A percentile compares a stretch with the other conserved stretches of the same genome.
Evolutionary conservation across 768 basidiomycete genomes (phyloP).

Genomic region (Pisolithus orientalis): DNA sequence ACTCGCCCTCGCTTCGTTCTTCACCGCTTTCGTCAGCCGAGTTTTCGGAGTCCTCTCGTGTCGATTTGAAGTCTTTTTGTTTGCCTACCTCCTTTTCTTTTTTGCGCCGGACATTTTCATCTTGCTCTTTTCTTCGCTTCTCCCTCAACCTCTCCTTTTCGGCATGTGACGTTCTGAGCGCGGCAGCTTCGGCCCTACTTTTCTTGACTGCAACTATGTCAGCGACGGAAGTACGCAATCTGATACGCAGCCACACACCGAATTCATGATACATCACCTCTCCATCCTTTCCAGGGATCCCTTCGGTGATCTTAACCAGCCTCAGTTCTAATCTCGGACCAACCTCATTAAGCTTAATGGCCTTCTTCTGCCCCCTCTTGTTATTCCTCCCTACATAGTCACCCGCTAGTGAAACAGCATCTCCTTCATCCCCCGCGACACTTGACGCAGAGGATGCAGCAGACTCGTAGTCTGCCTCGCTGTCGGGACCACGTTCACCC

Average conservation of each 20-base stretch:
- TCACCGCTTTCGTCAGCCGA: constrained; percentile 38
- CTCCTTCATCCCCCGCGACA: constrained; percentile 77
- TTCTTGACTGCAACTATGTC: constrained; percentile 66
- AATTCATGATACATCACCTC: constrained; percentile 92
- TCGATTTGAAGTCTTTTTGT: constrained; percentile 19
- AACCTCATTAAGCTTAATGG: constrained; percentile 88
- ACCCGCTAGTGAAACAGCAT: constrained; percentile 75
- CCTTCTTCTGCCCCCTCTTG: constrained; percentile 83
- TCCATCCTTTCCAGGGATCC: constrained; percentile 89
- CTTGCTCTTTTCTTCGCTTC: constrained; percentile 83
- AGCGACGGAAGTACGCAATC: neutral
- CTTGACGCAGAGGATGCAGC: constrained; percentile 79
- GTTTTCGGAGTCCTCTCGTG: constrained; percentile 17
- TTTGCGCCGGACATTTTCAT: constrained; percentile 84
- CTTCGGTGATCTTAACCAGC: constrained; percentile 91
- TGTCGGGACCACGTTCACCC: constrained; percentile 50
- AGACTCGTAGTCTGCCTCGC: constrained; percentile 68
- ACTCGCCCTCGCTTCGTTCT: constrained; percentile 31
- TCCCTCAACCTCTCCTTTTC: constrained; percentile 71
- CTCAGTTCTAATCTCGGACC: constrained; percentile 93
- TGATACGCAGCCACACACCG: constrained; percentile 46
- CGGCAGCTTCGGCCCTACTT: constrained; percentile 65
- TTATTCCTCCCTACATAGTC: constrained; percentile 97
- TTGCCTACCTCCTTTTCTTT: constrained; percentile 34
- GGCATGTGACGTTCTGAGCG: constrained; percentile 67